Conservation (phyloP, 352 stramenopile species). For the Phytopythium oedochilum region DNA sequence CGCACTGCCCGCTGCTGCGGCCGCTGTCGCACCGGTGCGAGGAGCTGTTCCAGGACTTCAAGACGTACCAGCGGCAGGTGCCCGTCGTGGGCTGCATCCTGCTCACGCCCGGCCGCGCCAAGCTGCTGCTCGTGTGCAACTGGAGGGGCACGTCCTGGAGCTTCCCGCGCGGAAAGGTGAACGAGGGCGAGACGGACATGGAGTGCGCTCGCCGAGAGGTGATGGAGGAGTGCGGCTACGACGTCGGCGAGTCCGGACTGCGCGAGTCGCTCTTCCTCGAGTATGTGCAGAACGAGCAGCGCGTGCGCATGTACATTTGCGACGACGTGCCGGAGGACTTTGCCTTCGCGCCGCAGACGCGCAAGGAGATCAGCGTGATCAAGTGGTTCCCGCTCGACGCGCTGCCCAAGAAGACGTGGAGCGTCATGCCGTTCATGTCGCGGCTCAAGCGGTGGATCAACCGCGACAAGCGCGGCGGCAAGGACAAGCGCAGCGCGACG, state of each 20-base stretch:
- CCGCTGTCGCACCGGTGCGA: slow-evolving; percentile 86
- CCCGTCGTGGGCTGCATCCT: slow-evolving; percentile 94
- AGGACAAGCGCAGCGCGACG: slow-evolving; percentile 46
- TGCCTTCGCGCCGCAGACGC: slow-evolving; percentile 90
- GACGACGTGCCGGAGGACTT: slow-evolving; percentile 89
- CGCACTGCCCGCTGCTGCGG: slow-evolving; percentile 85
- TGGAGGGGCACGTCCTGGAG: slow-evolving; percentile 91
- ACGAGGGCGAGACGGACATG: slow-evolving; percentile 87
- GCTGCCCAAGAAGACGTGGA: slow-evolving; percentile 93
- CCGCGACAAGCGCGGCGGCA: slow-evolving; percentile 43
- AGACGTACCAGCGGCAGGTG: slow-evolving; percentile 92
- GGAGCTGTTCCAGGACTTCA: slow-evolving; percentile 92
- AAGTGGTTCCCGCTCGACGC: slow-evolving; percentile 88
- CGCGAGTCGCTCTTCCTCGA: slow-evolving; percentile 78
- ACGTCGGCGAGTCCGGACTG: slow-evolving; percentile 67
- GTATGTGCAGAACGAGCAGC: slow-evolving; percentile 85
- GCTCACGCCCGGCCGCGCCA: slow-evolving; percentile 79
- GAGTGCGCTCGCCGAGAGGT: slow-evolving; percentile 90
- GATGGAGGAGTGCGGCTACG: slow-evolving; percentile 91
- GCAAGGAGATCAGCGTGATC: slow-evolving; percentile 94
- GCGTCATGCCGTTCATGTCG: slow-evolving; percentile 91
- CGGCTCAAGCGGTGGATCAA: slow-evolving; percentile 90
- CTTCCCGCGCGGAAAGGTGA: slow-evolving; percentile 93
- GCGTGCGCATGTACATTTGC: slow-evolving; percentile 92
- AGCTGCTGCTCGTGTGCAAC: slow-evolving; percentile 89